Evolutionary conservation across 1,139 yeast genomes (phyloP).

Genomic region (Hansenula lynferdii): DNA sequence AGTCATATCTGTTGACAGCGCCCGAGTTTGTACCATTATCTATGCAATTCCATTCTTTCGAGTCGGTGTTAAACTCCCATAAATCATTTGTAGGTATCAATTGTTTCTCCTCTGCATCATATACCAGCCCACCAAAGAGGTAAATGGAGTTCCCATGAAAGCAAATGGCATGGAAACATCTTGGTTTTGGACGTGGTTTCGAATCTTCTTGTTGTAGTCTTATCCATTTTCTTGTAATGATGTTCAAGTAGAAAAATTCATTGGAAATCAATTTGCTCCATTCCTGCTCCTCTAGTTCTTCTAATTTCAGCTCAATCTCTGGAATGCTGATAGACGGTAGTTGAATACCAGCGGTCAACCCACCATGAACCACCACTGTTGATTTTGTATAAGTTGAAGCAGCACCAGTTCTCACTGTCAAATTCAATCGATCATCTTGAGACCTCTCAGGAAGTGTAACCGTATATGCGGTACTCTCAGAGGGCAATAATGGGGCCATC

Average conservation of each 20-base stretch:
- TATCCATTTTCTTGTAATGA: constrained; percentile 54
- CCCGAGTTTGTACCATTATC: constrained; percentile 36
- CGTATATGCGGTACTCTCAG: constrained; percentile 27
- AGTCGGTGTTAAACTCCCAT: constrained; percentile 57
- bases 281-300: not conserved
- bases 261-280: constrained; percentile 34
- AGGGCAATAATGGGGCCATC: constrained; percentile 31
- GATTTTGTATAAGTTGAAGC: constrained; percentile 55
- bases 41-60: constrained; percentile 46
- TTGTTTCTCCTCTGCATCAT: constrained; percentile 25
- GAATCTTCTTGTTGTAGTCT: constrained; percentile 27
- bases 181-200: constrained; percentile 39
- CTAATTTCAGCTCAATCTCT: constrained; percentile 21
- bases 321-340: constrained; percentile 33
- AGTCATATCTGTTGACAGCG: constrained; percentile 41
- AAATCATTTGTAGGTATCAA: constrained; percentile 54
- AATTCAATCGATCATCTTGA: constrained; percentile 20
- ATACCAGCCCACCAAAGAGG: constrained; percentile 57
- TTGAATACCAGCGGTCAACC: constrained; percentile 55
- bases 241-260: constrained; percentile 51
- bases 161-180: constrained; percentile 56
- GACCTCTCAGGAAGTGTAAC: constrained; percentile 25
- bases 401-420: constrained; percentile 64
- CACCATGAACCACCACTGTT: constrained; percentile 61
- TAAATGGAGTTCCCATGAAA: constrained; percentile 46